Conservation (phyloP, 768 basidiomycete genomes). For the Suillus placidus region DNA sequence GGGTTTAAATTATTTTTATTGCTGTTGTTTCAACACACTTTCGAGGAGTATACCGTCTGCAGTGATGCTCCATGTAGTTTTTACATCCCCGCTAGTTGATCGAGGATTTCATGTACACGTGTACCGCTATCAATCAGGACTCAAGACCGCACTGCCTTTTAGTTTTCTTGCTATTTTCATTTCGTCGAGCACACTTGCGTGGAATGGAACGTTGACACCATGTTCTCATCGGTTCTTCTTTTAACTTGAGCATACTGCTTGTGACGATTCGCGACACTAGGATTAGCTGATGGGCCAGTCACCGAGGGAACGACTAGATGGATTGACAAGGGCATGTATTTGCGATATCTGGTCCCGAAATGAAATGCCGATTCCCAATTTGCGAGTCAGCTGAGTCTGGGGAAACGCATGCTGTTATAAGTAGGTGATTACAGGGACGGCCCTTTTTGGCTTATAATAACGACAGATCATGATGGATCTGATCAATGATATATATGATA, state of each 20-base stretch:
- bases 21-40: slow-evolving; percentile 33
- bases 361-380: neutral
- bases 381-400: neutral
- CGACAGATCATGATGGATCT: neutral
- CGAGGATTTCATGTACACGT: neutral
- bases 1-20: slow-evolving; percentile 29
- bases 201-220: neutral
- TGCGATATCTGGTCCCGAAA: neutral
- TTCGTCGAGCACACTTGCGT: neutral
- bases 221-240: neutral
- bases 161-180: neutral
- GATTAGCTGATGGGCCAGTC: neutral
- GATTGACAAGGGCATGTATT: too few species aligned
- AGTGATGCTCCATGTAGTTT: slow-evolving; percentile 8
- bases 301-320: neutral
- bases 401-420: neutral
- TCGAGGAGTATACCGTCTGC: slow-evolving; percentile 1
- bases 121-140: neutral
- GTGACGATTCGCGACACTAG: too few species aligned
- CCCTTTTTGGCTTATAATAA: neutral
- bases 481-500: too few species aligned
- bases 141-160: neutral
- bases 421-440: neutral
- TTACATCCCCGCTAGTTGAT: neutral
- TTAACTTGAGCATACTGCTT: neutral